phyloP scores from a whole-genome alignment of 176 grass and related monocot genomes.

The Aegilops longissima region DNA sequence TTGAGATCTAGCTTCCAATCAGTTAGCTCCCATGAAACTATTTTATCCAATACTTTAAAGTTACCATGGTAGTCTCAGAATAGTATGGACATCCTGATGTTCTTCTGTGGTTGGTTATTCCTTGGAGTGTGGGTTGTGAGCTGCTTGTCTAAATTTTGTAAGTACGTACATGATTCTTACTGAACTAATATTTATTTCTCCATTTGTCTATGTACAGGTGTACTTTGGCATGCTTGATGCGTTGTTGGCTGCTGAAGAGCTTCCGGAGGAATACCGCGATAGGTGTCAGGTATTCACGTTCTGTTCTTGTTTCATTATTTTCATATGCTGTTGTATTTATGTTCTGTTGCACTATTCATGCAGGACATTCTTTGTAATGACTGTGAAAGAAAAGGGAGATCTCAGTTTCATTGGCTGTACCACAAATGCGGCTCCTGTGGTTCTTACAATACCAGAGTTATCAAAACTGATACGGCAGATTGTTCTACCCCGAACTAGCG shows the following conservation, averaged over 20 bases:
- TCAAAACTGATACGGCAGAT: conserved; percentile 70
- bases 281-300: conserved; percentile 77
- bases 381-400: conserved; percentile 78
- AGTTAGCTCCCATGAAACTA: neutral
- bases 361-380: conserved; percentile 98
- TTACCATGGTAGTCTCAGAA: neutral
- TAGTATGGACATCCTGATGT: neutral
- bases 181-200: neutral
- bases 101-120: neutral
- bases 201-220: conserved; percentile 53
- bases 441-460: conserved; percentile 97
- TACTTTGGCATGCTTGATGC: conserved; percentile 99
- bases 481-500: conserved; percentile 57
- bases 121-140: neutral
- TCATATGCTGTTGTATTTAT: neutral
- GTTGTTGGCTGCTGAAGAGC: conserved; percentile 87
- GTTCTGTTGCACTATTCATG: neutral
- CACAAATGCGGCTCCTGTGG: conserved; percentile 87
- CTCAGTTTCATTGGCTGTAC: conserved; percentile 96
- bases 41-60: neutral
- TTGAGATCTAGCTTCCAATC: neutral
- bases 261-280: conserved; percentile 91
- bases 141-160: conserved; percentile 8
- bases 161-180: neutral
- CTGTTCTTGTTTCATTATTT: conserved; percentile 23